Conservation (phyloP, 2,329 filamentous ascomycete species). For the Fusarium subglutinans region DNA sequence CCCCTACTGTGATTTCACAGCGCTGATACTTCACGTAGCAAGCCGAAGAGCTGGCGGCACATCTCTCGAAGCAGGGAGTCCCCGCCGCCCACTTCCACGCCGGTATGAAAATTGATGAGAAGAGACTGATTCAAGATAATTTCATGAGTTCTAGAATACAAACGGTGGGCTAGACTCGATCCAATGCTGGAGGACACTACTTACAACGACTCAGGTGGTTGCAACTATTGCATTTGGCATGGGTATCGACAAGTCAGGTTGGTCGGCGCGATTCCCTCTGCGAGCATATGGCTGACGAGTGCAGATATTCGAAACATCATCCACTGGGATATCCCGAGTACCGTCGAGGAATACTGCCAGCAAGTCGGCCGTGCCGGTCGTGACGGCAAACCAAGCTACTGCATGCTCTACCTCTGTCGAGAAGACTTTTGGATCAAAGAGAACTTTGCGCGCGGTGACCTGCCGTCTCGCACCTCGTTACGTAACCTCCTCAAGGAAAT, state of each 20-base stretch:
- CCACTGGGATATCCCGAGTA: slow-evolving; percentile 61
- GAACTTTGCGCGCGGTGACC: slow-evolving; percentile 67
- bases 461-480: slow-evolving; percentile 63
- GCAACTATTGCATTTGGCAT: slow-evolving; percentile 69
- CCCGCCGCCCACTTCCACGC: slow-evolving; percentile 60
- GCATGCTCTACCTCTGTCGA: slow-evolving; percentile 66
- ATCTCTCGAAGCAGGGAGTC: slow-evolving; percentile 51
- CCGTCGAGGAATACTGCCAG: slow-evolving; percentile 66
- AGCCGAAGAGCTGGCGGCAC: slow-evolving; percentile 54
- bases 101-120: slow-evolving; percentile 57
- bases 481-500: slow-evolving; percentile 60
- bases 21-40: slow-evolving; percentile 45
- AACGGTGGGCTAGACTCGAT: slow-evolving; percentile 36
- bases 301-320: slow-evolving; percentile 63
- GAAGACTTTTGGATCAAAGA: slow-evolving; percentile 68
- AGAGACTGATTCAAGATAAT: slow-evolving; percentile 58
- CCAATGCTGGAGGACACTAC: rapidly evolving
- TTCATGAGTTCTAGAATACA: slow-evolving; percentile 58
- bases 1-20: neutral
- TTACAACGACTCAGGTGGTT: slow-evolving; percentile 31
- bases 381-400: slow-evolving; percentile 62
- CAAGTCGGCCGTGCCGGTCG: slow-evolving; percentile 65
- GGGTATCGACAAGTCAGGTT: slow-evolving; percentile 64
- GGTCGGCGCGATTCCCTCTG: neutral
- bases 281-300: neutral